Conservation (phyloP, 2,329 filamentous ascomycete genomes). For the Apiospora phragmitis region DNA sequence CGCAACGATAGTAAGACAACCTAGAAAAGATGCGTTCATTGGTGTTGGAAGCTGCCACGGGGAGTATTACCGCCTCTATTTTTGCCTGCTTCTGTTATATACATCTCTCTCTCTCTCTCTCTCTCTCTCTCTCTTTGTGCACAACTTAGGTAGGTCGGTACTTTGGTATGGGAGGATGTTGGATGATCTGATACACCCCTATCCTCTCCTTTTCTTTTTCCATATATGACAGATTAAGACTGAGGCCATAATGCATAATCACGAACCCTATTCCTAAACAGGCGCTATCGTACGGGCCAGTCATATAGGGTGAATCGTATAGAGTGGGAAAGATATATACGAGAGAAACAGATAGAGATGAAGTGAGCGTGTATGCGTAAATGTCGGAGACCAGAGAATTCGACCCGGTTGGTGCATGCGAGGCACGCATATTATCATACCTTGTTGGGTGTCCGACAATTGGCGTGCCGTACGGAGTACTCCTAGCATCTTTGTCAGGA, state of each 20-base stretch:
- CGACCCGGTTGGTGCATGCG: background rate
- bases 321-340: background rate
- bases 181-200: constrained; percentile 1
- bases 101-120: background rate
- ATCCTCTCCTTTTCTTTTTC: background rate
- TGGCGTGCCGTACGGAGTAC: background rate
- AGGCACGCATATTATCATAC: background rate
- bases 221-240: background rate
- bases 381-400: background rate
- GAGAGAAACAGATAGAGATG: background rate
- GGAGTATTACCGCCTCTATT: background rate
- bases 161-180: background rate
- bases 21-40: constrained; percentile 1
- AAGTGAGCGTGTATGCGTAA: background rate
- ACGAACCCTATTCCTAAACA: background rate
- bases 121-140: background rate
- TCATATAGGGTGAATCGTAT: background rate
- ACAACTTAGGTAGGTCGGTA: background rate
- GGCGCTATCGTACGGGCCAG: background rate
- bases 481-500: background rate
- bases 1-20: constrained; percentile 6
- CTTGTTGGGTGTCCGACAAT: background rate
- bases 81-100: background rate
- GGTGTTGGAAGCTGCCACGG: background rate
- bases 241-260: background rate